Conservation (phyloP, 1,284 basidiomycete species). For the Microbotryum violaceum region DNA sequence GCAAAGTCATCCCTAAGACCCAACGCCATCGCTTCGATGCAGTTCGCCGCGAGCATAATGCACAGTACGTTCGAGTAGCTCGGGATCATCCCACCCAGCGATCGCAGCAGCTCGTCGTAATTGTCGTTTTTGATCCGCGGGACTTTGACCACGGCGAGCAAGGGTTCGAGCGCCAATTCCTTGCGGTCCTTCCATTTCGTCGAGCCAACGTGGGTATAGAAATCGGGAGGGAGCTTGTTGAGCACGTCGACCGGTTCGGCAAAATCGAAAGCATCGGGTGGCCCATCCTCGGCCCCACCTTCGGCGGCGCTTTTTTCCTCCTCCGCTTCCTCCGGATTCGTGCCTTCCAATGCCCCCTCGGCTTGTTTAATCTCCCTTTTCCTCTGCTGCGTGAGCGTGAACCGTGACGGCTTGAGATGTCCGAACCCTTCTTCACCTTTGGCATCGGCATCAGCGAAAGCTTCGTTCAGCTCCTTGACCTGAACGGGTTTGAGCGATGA, state of each 20-base stretch:
- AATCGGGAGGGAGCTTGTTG: slow-evolving; percentile 62
- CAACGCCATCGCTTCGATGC: slow-evolving; percentile 77
- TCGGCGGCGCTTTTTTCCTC: slow-evolving; percentile 38
- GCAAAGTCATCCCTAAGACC: slow-evolving; percentile 65
- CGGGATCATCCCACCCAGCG: slow-evolving; percentile 59
- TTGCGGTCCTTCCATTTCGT: slow-evolving; percentile 98
- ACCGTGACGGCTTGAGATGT: slow-evolving; percentile 64
- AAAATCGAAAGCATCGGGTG: slow-evolving; percentile 70
- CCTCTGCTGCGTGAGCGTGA: slow-evolving; percentile 69
- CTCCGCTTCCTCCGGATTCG: slow-evolving; percentile 34
- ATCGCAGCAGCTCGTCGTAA: slow-evolving; percentile 63
- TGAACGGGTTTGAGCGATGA: slow-evolving; percentile 97
- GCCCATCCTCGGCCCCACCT: slow-evolving; percentile 29
- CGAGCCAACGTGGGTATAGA: slow-evolving; percentile 68
- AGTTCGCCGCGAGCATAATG: slow-evolving; percentile 78
- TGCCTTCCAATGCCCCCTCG: slow-evolving; percentile 29
- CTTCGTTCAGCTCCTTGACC: slow-evolving; percentile 87
- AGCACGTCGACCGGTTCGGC: slow-evolving; percentile 76
- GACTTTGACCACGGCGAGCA: slow-evolving; percentile 62
- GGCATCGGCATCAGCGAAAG: slow-evolving; percentile 75
- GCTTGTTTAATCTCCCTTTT: slow-evolving; percentile 45
- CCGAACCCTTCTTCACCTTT: slow-evolving; percentile 70
- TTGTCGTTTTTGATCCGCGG: slow-evolving; percentile 71
- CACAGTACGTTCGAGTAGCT: slow-evolving; percentile 94
- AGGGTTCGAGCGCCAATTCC: slow-evolving; percentile 73